Evolutionary conservation across 1,284 basidiomycete genomes (phyloP), one percentile per base, ranked within the genome.

Genomic region (Puccinia sorghi): DNA sequence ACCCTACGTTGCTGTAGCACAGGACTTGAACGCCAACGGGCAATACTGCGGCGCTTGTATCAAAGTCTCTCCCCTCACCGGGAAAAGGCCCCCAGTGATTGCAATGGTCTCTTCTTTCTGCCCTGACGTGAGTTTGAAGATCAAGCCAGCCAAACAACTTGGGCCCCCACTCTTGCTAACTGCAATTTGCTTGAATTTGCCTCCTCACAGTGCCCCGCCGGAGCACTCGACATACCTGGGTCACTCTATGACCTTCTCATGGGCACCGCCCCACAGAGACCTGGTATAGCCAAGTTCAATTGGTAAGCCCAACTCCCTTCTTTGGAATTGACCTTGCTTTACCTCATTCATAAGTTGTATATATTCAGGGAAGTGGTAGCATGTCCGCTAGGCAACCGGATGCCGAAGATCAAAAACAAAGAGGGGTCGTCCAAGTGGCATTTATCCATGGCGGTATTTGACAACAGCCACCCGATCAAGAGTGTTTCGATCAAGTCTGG

Each of bases 1-100:
- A n/a, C 46, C 52, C 52, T 69, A 69, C 32, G 48, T 69, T 39
- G 22, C 66, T 5, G 9, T 69, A 20, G 66, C 66, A 13, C 13
- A 20, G 0, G n/a, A 52, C 25, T 11, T 69, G 12, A 69, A 69
- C 13, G 15, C 8, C 4, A 52, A 32, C 7, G 66, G 5, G 0
- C 3, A 3, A 15, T 69, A 69, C 32, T 69, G 66, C 27, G 66
- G 66, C 66, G 17, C 66, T 4, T 69, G 66, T 52, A 37, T 69
- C 5, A 52, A 69, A 52, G 15, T 69, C 46, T 37, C 25, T 25
- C 25, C 66, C 20, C 15, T 20, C 3, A 4, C 15, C 1, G 8
- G 22, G 20, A 54, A 39, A 32, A 50, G 43, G 7, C 22, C 25
- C 15, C 66, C 66, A 12, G 66, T 69, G 17, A n/a, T 52, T 32